phyloP scores from a whole-genome alignment of 106 monocot species.

The Dendrobium chrysotoxum region DNA sequence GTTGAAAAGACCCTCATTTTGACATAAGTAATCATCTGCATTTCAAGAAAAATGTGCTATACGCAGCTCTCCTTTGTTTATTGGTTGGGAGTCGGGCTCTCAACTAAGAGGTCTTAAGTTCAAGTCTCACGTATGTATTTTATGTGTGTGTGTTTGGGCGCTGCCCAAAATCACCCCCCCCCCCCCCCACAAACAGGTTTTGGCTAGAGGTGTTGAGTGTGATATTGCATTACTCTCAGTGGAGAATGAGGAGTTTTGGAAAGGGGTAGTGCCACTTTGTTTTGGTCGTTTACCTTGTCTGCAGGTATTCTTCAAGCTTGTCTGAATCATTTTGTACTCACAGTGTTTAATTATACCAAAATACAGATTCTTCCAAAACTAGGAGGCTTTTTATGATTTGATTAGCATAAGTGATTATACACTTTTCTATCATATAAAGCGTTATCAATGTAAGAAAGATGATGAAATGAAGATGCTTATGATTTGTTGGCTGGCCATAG shows the following conservation, averaged over 20 bases:
- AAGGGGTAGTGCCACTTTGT: constrained; percentile 81
- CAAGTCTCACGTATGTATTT: no score
- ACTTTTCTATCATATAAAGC: background rate
- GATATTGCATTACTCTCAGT: constrained; percentile 93
- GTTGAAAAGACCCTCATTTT: no score
- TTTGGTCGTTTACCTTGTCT: constrained; percentile 82
- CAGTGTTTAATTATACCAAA: background rate
- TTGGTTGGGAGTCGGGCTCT: no score
- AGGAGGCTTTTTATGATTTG: background rate
- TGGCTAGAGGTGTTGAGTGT: constrained; percentile 90
- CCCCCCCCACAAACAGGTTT: no score
- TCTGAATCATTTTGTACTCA: background rate
- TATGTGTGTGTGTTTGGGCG: no score
- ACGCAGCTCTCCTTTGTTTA: no score
- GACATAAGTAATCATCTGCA: no score
- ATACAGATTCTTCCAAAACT: background rate
- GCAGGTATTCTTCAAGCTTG: constrained; percentile 45
- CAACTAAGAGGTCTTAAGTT: no score
- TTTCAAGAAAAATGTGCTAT: no score
- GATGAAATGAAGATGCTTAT: background rate
- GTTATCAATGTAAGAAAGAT: background rate
- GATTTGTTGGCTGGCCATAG: background rate
- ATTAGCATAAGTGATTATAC: no score
- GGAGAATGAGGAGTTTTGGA: constrained; percentile 95
- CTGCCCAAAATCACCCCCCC: no score